Conservation (phyloP, 1,284 basidiomycete genomes). For the Termitomyces sp. region DNA sequence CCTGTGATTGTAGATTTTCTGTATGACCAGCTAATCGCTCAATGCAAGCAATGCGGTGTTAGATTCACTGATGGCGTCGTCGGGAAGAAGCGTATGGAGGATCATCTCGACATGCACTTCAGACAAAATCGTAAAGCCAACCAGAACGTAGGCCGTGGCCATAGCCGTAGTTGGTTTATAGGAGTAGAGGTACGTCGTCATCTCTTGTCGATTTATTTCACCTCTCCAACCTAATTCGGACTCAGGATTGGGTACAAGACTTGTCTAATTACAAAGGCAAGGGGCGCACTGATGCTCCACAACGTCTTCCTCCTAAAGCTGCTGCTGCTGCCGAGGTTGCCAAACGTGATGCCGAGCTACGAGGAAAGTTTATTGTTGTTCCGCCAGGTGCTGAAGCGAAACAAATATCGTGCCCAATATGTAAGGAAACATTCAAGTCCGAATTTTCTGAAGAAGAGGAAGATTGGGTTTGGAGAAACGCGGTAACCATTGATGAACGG, state of each 20-base stretch:
- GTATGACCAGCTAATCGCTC: slow-evolving; percentile 70
- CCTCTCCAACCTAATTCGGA: slow-evolving; percentile 11
- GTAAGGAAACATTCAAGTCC: slow-evolving; percentile 90
- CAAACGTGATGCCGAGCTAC: slow-evolving; percentile 70
- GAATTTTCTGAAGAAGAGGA: slow-evolving; percentile 97
- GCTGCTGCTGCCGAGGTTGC: slow-evolving; percentile 62
- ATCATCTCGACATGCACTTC: slow-evolving; percentile 97
- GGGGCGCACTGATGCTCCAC: slow-evolving; percentile 48
- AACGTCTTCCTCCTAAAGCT: slow-evolving; percentile 49
- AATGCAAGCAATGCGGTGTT: slow-evolving; percentile 93
- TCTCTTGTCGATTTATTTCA: slow-evolving; percentile 9
- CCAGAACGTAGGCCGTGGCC: slow-evolving; percentile 81
- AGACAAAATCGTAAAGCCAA: slow-evolving; percentile 87
- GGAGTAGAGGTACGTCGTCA: slow-evolving; percentile 68
- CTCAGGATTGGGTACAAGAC: slow-evolving; percentile 83
- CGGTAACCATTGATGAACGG: slow-evolving; percentile 75
- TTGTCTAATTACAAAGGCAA: slow-evolving; percentile 59
- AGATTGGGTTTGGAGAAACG: slow-evolving; percentile 98
- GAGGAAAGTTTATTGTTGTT: slow-evolving; percentile 79
- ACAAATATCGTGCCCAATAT: slow-evolving; percentile 85
- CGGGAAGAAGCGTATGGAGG: slow-evolving; percentile 78
- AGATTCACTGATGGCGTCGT: slow-evolving; percentile 72
- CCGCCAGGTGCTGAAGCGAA: slow-evolving; percentile 83
- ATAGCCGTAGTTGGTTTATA: slow-evolving; percentile 90
- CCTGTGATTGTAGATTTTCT: slow-evolving; percentile 62